These are phyloP conservation scores for Pleurozium schreberi DNA, from an alignment of 225 moss, liverwort and hornwort genomes.

Conservation along the genomic window DNA sequence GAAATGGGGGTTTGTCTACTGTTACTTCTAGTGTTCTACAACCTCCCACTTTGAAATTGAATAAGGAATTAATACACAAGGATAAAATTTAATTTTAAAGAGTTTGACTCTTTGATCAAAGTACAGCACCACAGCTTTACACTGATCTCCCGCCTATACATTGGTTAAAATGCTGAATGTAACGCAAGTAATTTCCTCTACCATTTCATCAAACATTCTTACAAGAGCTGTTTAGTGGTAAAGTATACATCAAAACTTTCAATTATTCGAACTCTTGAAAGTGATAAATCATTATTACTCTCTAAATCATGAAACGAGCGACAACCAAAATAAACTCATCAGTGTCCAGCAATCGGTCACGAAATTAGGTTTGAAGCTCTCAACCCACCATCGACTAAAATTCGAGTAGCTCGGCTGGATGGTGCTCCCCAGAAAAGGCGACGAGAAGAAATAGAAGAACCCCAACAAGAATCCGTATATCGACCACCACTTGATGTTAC, in stretches of 20 bases:
- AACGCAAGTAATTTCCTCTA: not conserved
- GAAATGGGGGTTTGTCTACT: not conserved
- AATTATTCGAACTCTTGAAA: not conserved
- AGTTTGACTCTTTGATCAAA: not conserved
- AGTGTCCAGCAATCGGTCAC: not conserved
- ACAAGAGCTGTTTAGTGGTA: not conserved
- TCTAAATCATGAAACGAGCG: not conserved
- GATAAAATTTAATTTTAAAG: not conserved
- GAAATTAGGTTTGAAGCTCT: not conserved
- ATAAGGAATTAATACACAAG: not conserved
- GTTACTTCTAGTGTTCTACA: not conserved
- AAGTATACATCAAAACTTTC: not conserved
- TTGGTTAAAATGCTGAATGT: not conserved
- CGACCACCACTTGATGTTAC: constrained; percentile 99
- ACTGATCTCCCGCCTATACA: not conserved
- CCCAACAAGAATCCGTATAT: constrained; percentile 79
- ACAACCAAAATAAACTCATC: not conserved
- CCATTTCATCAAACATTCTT: too few relatives aligned
- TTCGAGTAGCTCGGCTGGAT: constrained; percentile 99
- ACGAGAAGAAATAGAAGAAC: constrained; percentile 96
- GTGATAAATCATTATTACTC: not conserved
- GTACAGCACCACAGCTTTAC: not conserved
- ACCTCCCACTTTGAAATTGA: not conserved
- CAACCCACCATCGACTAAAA: constrained; percentile 87
- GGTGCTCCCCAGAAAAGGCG: constrained; percentile 84